Conservation (phyloP, 2,329 filamentous ascomycete species). For the Coniella vitis region DNA sequence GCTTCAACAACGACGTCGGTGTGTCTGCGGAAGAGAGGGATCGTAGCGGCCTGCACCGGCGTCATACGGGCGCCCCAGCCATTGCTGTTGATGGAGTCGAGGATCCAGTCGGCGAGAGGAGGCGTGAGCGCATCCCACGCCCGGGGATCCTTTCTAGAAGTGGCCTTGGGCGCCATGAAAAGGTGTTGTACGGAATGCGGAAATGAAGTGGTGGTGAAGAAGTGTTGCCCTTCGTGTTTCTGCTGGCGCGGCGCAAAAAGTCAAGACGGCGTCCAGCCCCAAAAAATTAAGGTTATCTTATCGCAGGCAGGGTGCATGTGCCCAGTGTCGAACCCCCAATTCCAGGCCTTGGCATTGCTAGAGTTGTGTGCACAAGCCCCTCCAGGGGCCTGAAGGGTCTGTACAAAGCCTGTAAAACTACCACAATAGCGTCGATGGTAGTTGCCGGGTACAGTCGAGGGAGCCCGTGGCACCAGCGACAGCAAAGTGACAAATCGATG, state of each 20-base stretch:
- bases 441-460: background rate
- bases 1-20: conserved; percentile 91
- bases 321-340: background rate
- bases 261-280: too few relatives aligned
- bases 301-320: background rate
- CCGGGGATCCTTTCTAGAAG: conserved; percentile 37
- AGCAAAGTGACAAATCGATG: background rate
- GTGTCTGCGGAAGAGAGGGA: conserved; percentile 81
- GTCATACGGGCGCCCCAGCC: conserved; percentile 76
- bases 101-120: conserved; percentile 71
- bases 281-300: conserved; percentile 15
- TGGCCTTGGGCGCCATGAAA: conserved; percentile 29
- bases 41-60: conserved; percentile 87
- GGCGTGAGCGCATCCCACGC: conserved; percentile 65
- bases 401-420: background rate
- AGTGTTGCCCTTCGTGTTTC: background rate
- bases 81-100: conserved; percentile 69
- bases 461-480: background rate
- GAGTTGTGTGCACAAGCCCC: conserved; percentile 15
- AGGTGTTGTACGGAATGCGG: too few relatives aligned
- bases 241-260: background rate
- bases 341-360: too few relatives aligned
- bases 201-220: background rate
- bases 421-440: background rate
- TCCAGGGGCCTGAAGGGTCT: background rate